Percentiles rank a stretch among this genome's conserved stretches.
Conservation (phyloP, 1,139 yeast species). For the Hyphopichia burtonii region DNA sequence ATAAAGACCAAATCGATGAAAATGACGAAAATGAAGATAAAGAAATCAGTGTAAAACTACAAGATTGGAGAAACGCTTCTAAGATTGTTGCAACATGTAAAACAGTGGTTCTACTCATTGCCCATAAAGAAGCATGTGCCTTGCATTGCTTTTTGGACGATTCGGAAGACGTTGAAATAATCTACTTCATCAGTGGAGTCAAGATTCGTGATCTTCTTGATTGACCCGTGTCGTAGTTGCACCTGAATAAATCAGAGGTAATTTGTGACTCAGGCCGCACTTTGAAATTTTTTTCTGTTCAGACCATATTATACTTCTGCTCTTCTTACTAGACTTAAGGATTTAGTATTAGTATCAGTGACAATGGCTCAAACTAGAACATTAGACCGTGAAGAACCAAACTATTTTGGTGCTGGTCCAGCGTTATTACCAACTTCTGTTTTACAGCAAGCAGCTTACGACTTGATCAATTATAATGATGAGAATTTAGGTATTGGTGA, state of each 20-base stretch:
- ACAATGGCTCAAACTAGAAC: conserved; percentile 7
- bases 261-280: conserved; percentile 3
- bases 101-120: conserved; percentile 50
- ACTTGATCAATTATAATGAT: conserved; percentile 66
- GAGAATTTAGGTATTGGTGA: conserved; percentile 89
- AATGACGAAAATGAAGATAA: conserved; percentile 26
- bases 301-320: not conserved
- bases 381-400: conserved; percentile 67
- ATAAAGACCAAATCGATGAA: conserved; percentile 11
- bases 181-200: conserved; percentile 49
- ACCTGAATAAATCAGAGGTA: not conserved
- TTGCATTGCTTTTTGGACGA: conserved; percentile 59
- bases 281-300: not conserved
- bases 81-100: conserved; percentile 53
- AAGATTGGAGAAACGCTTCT: conserved; percentile 60
- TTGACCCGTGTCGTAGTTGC: no score
- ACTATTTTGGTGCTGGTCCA: conserved; percentile 97
- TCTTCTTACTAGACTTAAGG: no score
- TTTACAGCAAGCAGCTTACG: conserved; percentile 82
- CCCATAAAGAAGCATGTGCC: conserved; percentile 51
- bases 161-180: conserved; percentile 53
- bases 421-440: conserved; percentile 85
- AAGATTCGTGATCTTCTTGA: conserved; percentile 10
- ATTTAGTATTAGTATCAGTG: no score
- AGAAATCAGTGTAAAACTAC: conserved; percentile 44